Percentiles rank a stretch among this genome's conserved stretches.
These are phyloP conservation scores for Cutaneotrichosporon mucoides DNA, from an alignment of 1,284 basidiomycete species.

Conservation along the genomic window DNA sequence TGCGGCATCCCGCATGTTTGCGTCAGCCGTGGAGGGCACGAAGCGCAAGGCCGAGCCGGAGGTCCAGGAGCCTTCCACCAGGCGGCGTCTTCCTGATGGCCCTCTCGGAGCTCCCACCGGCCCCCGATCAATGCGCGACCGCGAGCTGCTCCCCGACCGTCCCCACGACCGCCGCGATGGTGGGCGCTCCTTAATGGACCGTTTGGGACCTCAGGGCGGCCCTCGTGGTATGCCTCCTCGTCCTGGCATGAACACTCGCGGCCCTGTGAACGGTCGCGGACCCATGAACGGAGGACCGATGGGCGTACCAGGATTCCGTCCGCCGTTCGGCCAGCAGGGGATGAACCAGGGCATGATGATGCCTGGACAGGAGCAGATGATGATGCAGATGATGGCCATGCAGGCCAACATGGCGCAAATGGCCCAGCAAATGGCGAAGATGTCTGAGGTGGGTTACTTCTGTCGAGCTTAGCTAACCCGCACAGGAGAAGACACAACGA, in stretches of 20 bases:
- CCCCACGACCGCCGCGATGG: neutral
- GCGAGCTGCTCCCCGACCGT: neutral
- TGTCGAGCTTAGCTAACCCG: neutral
- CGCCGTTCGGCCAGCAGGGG: constrained; percentile 6
- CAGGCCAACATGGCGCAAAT: constrained; percentile 51
- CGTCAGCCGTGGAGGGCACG: constrained; percentile 20
- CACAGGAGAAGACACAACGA: constrained; percentile 12
- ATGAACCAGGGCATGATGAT: constrained; percentile 20
- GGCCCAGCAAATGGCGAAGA: constrained; percentile 48
- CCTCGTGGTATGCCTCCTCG: constrained; percentile 7
- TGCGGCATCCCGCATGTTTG: constrained; percentile 14
- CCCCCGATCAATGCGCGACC: constrained; percentile 13
- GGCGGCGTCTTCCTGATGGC: constrained; percentile 18
- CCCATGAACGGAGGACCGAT: constrained; percentile 14
- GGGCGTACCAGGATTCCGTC: constrained; percentile 8
- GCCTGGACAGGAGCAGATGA: constrained; percentile 46
- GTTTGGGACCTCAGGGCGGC: constrained; percentile 17
- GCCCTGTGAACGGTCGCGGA: constrained; percentile 15
- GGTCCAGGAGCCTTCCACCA: constrained; percentile 12
- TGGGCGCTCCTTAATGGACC: constrained; percentile 15
- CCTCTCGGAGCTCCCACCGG: constrained; percentile 21
- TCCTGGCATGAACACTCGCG: constrained; percentile 23
- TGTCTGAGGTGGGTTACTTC: constrained; percentile 37
- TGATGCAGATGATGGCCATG: constrained; percentile 52
- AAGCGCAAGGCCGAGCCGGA: constrained; percentile 21